Evolutionary conservation across 306 rosid genomes (phyloP), one percentile per base, ranked within the genome.

Genomic region (Quercus agrifolia): DNA sequence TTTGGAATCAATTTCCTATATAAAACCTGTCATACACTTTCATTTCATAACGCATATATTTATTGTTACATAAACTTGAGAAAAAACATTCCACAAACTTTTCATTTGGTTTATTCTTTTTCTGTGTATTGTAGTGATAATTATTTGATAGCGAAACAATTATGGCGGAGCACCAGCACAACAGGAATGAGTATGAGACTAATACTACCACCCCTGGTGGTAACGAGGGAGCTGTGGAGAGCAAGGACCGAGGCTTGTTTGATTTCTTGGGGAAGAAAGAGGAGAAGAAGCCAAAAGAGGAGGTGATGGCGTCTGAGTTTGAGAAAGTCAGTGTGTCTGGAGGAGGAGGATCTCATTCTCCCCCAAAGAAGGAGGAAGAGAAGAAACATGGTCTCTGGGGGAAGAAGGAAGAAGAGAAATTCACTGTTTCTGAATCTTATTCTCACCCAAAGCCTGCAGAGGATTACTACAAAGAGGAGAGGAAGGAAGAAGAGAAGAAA

Each of bases 211-310:
- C 41, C 71, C 71, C 79, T 41, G 73, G 62, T 30, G 78, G 74
- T 3, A 74, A 70, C 4, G 83, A 55, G 71, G 81, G 80, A 1
- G 82, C 74, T 0, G 89, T 73, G 0, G 97, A 92, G 88, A 70
- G 62, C 68, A 63, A 84, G 71, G 97, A 92, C 76, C 94, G 97
- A 0, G 98, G 98, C 59, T 5, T 88, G 23, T 89, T 92, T 46
- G 93, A 91, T 87, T 86, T 91, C 57, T 54, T 86, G 7, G 82
- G 90, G 17, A 91, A 91, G 90, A 91, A 89, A 62, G 85, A 88
- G 67, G 86, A 82, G 14, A 85, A 77, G 61, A 80, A 77, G 77
- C 80, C 67, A 11, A 61, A 83, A 27, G 83, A 85, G 56, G 89
- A 85, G 28, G 88, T 27, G 54, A 31, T 75, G 5, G 56, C 30